A percentile compares a stretch with the other conserved stretches of the same genome.
Evolutionary conservation across 495 filamentous ascomycete genomes (phyloP).

Genomic region (Neurospora sp.): DNA sequence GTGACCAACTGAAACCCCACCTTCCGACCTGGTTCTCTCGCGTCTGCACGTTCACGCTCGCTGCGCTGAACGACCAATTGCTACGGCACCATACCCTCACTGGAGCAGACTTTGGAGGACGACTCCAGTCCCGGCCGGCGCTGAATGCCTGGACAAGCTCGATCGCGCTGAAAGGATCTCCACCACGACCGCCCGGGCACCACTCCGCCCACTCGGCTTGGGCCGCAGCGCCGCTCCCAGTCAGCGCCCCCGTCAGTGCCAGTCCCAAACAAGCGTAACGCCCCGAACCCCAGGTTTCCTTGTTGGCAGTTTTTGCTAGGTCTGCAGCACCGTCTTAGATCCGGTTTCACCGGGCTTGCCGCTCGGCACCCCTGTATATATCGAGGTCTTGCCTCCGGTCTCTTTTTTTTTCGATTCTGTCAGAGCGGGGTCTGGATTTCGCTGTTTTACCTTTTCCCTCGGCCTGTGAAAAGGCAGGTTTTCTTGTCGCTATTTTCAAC

Average conservation of each 20-base stretch:
- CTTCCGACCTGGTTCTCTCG: not conserved
- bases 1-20: not conserved
- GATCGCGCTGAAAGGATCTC: not conserved
- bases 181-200: not conserved
- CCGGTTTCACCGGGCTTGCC: conserved; percentile 3
- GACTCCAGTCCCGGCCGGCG: not conserved
- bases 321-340: not conserved
- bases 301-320: not conserved
- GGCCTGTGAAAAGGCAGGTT: not conserved
- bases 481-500: not conserved
- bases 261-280: not conserved
- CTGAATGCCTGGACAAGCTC: not conserved
- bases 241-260: not conserved
- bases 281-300: not conserved
- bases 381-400: not conserved
- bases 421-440: not conserved
- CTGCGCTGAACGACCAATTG: not conserved
- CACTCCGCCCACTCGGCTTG: not conserved
- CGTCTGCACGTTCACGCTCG: not conserved
- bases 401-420: not conserved
- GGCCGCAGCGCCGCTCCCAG: not conserved
- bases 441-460: not conserved
- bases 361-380: conserved; percentile 2
- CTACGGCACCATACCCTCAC: not conserved
- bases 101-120: not conserved